Conservation (phyloP, 345 rosid species). For the Syzygium aromaticum region DNA sequence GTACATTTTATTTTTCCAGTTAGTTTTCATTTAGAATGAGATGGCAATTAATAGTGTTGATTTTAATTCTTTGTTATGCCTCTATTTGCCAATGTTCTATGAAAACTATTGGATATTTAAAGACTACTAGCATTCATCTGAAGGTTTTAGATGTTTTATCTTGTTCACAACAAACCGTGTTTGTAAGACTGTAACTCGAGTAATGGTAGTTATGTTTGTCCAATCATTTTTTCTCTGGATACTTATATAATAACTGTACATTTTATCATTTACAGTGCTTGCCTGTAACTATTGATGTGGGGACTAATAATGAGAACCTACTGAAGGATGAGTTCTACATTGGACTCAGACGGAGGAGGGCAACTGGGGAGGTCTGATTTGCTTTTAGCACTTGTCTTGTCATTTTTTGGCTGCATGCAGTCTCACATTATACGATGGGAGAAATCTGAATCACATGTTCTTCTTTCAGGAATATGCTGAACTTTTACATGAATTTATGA, state of each 20-base stretch:
- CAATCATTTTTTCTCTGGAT: neutral
- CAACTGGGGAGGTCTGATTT: slow-evolving; percentile 72
- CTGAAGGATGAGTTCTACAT: slow-evolving; percentile 88
- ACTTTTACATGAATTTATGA: slow-evolving; percentile 87
- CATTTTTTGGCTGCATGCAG: slow-evolving; percentile 4
- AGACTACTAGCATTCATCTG: neutral
- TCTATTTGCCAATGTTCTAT: neutral
- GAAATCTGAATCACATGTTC: slow-evolving; percentile 5
- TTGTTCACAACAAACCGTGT: neutral
- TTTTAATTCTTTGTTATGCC: neutral
- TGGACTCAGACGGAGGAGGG: slow-evolving; percentile 90
- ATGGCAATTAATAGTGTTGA: neutral
- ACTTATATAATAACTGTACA: neutral
- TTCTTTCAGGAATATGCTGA: slow-evolving; percentile 69
- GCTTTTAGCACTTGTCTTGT: neutral
- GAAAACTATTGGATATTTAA: neutral
- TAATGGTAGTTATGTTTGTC: neutral
- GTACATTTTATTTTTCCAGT: neutral
- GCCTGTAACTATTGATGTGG: slow-evolving; percentile 93
- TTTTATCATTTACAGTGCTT: slow-evolving; percentile 62
- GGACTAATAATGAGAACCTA: slow-evolving; percentile 84
- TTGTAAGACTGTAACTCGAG: neutral
- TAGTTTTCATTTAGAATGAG: neutral
- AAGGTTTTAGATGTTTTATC: neutral
- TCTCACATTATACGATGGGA: neutral